A percentile compares a stretch with the other conserved stretches of the same genome.
Conservation (phyloP, 2,329 filamentous ascomycete species). For the Sphaerulina vaccinii region DNA sequence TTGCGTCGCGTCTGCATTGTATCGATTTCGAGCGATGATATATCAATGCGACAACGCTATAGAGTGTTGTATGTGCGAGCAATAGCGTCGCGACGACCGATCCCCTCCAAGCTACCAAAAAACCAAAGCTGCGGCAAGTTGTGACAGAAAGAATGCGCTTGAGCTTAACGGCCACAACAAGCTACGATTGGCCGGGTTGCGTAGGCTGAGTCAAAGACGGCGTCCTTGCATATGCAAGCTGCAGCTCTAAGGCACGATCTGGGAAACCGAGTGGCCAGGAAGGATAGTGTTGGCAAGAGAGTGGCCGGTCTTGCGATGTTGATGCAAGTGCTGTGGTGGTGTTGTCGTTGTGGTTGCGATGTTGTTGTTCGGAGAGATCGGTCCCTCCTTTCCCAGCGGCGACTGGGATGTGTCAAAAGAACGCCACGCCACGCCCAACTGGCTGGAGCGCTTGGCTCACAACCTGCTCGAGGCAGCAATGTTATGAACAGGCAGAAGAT, state of each 20-base stretch:
- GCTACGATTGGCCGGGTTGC: constrained; percentile 16
- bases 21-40: constrained; percentile 1
- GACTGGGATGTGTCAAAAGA: background rate
- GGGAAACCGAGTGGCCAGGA: background rate
- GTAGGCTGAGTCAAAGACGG: constrained; percentile 9
- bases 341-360: background rate
- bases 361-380: background rate
- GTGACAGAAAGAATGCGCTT: constrained; percentile 9
- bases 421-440: background rate
- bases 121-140: constrained; percentile 5
- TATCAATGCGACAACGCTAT: constrained; percentile 7
- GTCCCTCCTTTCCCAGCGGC: background rate
- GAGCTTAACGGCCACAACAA: background rate
- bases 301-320: constrained; percentile 1
- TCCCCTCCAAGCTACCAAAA: constrained; percentile 5
- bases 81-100: constrained; percentile 1
- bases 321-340: background rate
- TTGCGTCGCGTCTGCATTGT: constrained; percentile 93
- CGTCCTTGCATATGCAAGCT: constrained; percentile 11
- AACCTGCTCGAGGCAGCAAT: background rate
- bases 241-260: constrained; percentile 17
- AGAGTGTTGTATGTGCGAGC: constrained; percentile 3
- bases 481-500: background rate
- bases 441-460: background rate
- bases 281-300: background rate